Percentiles rank a stretch among this genome's conserved stretches.
Evolutionary conservation across 2,329 filamentous ascomycete genomes (phyloP).

Genomic region (Hymenoscyphus repandus): DNA sequence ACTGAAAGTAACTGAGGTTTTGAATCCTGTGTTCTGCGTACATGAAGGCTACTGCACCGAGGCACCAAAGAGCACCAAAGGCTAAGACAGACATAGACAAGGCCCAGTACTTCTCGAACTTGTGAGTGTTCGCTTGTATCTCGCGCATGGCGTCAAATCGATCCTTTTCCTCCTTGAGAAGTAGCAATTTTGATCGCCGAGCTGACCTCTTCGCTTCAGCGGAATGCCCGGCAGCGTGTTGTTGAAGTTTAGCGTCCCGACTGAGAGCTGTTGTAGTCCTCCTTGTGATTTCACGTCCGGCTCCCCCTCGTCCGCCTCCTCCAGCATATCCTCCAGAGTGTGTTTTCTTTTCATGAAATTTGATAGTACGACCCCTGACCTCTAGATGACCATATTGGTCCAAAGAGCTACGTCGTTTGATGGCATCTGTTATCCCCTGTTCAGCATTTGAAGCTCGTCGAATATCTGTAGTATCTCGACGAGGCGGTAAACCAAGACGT

Average conservation of each 20-base stretch:
- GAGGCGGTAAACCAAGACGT: slow-evolving; percentile 33
- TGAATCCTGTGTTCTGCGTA: slow-evolving; percentile 48
- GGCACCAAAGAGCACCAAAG: slow-evolving; percentile 59
- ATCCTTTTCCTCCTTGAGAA: slow-evolving; percentile 54
- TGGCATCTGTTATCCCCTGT: slow-evolving; percentile 16
- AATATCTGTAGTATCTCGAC: slow-evolving; percentile 10
- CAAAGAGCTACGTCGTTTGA: slow-evolving; percentile 22
- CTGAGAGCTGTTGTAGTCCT: slow-evolving; percentile 15
- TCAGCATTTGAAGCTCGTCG: slow-evolving; percentile 10
- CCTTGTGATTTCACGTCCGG: slow-evolving; percentile 10
- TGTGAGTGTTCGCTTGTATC: slow-evolving; percentile 51
- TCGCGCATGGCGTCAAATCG: slow-evolving; percentile 61
- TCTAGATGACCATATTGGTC: slow-evolving; percentile 33
- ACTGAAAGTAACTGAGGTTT: slow-evolving; percentile 55
- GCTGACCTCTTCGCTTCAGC: slow-evolving; percentile 9
- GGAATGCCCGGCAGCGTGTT: slow-evolving; percentile 11
- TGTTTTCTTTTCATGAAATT: slow-evolving; percentile 29
- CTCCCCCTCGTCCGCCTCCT: slow-evolving; percentile 27
- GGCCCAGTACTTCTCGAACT: slow-evolving; percentile 57
- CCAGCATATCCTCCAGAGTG: slow-evolving; percentile 10
- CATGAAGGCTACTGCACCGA: slow-evolving; percentile 63
- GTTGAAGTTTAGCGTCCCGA: slow-evolving; percentile 25
- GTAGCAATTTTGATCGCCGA: slow-evolving; percentile 39
- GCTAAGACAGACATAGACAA: slow-evolving; percentile 51
- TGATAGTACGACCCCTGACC: slow-evolving; percentile 32